These are phyloP conservation scores for Lotus japonicus DNA, from an alignment of 306 rosid genomes.

Conservation along the genomic window DNA sequence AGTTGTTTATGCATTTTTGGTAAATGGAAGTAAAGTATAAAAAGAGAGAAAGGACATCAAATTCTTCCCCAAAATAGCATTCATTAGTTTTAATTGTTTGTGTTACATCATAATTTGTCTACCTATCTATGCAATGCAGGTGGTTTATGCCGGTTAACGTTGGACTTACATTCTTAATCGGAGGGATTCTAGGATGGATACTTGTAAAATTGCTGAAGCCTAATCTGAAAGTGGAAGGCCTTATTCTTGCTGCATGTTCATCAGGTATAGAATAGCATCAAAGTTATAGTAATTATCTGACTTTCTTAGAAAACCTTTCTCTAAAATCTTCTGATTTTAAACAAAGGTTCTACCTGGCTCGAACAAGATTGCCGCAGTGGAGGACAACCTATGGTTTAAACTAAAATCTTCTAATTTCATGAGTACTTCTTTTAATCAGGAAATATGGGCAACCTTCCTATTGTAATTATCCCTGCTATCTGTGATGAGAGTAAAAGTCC, in stretches of 20 bases:
- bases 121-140: slow-evolving; percentile 42
- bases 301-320: too few species aligned
- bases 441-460: slow-evolving; percentile 81
- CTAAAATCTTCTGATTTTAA: too few species aligned
- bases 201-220: slow-evolving; percentile 67
- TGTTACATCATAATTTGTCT: background rate
- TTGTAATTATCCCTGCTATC: slow-evolving; percentile 75
- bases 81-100: background rate
- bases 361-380: too few species aligned
- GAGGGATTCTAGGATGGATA: slow-evolving; percentile 79
- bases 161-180: slow-evolving; percentile 68
- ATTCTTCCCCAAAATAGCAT: background rate
- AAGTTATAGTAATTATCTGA: background rate
- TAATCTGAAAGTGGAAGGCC: slow-evolving; percentile 69
- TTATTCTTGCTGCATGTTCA: slow-evolving; percentile 66
- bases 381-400: background rate
- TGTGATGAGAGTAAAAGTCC: slow-evolving; percentile 75
- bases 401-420: background rate
- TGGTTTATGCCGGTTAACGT: slow-evolving; percentile 91
- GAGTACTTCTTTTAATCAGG: slow-evolving; percentile 38
- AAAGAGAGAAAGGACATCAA: background rate
- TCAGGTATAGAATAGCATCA: slow-evolving; percentile 42
- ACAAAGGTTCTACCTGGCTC: too few species aligned
- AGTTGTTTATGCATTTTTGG: too few species aligned
- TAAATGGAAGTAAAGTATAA: too few species aligned